A percentile compares a stretch with the other conserved stretches of the same genome.
Evolutionary conservation across 1,284 basidiomycete genomes (phyloP).

Genomic region (Kalmanozyma brasiliensis): DNA sequence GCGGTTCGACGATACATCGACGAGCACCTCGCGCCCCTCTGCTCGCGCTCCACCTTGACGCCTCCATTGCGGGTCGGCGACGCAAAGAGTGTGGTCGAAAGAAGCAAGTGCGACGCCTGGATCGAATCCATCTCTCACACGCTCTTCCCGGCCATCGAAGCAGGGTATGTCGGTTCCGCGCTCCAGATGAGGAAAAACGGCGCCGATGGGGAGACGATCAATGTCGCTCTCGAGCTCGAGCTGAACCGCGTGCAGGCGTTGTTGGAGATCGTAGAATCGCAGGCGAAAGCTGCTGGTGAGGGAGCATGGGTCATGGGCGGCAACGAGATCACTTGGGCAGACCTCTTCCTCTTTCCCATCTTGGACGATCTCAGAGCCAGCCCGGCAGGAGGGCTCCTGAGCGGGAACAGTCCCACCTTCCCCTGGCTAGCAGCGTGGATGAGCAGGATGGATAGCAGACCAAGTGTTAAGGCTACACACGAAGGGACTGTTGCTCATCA

Average conservation of each 20-base stretch:
- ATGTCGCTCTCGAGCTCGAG: constrained; percentile 22
- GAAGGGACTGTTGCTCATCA: constrained; percentile 12
- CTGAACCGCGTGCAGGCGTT: constrained; percentile 12
- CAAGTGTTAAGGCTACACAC: constrained; percentile 18
- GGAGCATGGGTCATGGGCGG: constrained; percentile 25
- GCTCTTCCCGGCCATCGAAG: constrained; percentile 34
- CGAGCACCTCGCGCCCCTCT: constrained; percentile 24
- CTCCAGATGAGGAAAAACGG: constrained; percentile 35
- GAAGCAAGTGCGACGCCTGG: constrained; percentile 22
- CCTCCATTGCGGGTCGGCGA: constrained; percentile 10
- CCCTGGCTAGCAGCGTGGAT: constrained; percentile 26
- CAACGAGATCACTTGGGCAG: constrained; percentile 25
- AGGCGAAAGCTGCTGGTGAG: not conserved
- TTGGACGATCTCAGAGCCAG: constrained; percentile 28
- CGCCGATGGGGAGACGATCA: constrained; percentile 30
- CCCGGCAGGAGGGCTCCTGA: constrained; percentile 12
- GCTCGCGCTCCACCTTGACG: constrained; percentile 14
- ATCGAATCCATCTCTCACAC: constrained; percentile 30
- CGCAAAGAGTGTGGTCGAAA: not conserved
- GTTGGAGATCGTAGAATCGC: constrained; percentile 32
- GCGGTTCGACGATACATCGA: constrained; percentile 47
- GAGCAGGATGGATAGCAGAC: constrained; percentile 18
- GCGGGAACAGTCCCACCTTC: constrained; percentile 19
- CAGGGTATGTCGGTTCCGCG: constrained; percentile 36
- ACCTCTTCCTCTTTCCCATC: constrained; percentile 47